These are phyloP conservation scores for Adansonia gregorii DNA, from an alignment of 441 rosid species.

Conservation along the genomic window DNA sequence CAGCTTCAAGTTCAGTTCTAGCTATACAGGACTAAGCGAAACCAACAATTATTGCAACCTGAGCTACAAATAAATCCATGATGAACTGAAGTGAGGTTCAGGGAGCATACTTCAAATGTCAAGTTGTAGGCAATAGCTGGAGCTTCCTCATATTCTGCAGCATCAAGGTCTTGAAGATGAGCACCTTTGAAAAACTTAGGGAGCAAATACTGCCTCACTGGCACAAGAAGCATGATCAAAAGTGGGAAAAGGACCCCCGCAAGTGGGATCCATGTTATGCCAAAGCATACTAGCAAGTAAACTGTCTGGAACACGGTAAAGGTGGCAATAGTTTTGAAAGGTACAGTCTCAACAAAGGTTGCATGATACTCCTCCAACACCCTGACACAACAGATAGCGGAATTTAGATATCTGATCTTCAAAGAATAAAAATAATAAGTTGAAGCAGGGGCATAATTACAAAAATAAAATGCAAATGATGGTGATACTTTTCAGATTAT, in stretches of 20 bases:
- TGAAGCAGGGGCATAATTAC: not conserved
- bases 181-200: constrained; percentile 71
- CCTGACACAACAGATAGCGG: constrained; percentile 41
- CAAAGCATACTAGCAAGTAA: constrained; percentile 70
- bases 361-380: constrained; percentile 63
- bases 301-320: constrained; percentile 73
- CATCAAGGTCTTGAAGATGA: constrained; percentile 80
- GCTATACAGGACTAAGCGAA: not conserved
- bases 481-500: not conserved
- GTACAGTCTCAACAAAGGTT: constrained; percentile 69
- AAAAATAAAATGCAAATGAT: not conserved
- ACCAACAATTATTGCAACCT: constrained; percentile 6
- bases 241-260: constrained; percentile 82
- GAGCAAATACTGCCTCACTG: constrained; percentile 67
- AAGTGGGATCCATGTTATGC: constrained; percentile 79
- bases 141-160: constrained; percentile 80
- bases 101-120: constrained; percentile 56
- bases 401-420: constrained; percentile 22
- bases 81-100: constrained; percentile 8
- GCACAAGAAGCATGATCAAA: constrained; percentile 80
- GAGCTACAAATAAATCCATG: constrained; percentile 1
- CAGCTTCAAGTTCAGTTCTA: not conserved
- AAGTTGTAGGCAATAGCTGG: constrained; percentile 62
- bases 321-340: constrained; percentile 59
- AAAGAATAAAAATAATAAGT: constrained; percentile 17